Evolutionary conservation across 2,329 filamentous ascomycete genomes (phyloP), one percentile per base, ranked within the genome.

Genomic region (Emericellopsis atlantica): DNA sequence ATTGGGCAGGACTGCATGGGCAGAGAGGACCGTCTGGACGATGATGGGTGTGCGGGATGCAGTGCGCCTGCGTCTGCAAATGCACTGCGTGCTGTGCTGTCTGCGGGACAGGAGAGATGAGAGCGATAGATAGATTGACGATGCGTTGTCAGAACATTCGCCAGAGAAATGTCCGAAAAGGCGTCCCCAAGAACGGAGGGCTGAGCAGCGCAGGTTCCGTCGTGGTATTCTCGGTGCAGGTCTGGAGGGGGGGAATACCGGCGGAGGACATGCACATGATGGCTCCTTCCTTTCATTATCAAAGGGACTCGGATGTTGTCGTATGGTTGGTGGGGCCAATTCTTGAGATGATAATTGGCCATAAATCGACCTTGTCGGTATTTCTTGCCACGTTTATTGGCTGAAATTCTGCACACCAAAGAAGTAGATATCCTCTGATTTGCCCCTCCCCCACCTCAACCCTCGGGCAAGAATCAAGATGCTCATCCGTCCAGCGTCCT

Each of bases 71-170:
- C 26, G 26, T 26, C 24, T 32, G 14, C 8, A 16, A 29, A 7
- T n/a, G 14, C 18, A 24, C 37, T 39, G 37, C 16, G 9, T 38
- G 21, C 36, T 38, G 36, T 14, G 36, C 16, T 26, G 37, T 32
- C 26, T 29, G 26, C 4, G 26, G 26, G 9, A 29, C 9, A 7
- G 26, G 26, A 12, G 18, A 21, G 18, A 5, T 21, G 18, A 21
- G 18, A 4, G 18, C 18, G 18, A 21, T 21, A 9, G 4, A 29
- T n/a, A 29, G 4, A 12, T 29, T 29, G 26, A 55, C 66, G 66
- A 69, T 70, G 65, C 61, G 67, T 69, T 71, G 67, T 70, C 69
- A 71, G 60, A 52, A 54, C 51, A 48, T 53, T 46, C 46, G 48
- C 58, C 54, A 60, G 46, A 58, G 44, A 43, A 58, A 53, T 45